These are phyloP conservation scores for Auricularia sp. DNA, from an alignment of 768 basidiomycete species.

Conservation along the genomic window DNA sequence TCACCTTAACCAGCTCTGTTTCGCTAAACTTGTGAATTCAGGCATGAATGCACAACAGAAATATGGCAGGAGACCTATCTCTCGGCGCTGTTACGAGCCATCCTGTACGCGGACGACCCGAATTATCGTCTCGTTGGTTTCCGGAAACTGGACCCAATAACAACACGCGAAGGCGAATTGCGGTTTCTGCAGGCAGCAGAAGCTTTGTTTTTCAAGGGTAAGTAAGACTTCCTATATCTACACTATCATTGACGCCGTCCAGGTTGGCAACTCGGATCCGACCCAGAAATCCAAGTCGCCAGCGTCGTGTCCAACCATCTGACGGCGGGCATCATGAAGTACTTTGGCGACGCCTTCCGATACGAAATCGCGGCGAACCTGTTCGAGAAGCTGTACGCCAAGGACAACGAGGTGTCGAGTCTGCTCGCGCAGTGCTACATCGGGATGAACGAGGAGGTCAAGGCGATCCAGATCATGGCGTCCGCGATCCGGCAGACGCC, in stretches of 20 bases:
- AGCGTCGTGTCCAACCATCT: conserved; percentile 94
- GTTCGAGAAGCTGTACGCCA: conserved; percentile 81
- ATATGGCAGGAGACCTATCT: conserved; percentile 98
- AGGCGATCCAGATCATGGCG: conserved; percentile 90
- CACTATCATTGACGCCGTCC: conserved; percentile 4
- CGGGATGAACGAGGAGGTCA: conserved; percentile 99
- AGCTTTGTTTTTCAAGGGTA: conserved; percentile 77
- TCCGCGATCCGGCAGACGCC: conserved; percentile 75
- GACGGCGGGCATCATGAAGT: conserved; percentile 90
- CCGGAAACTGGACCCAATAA: conserved; percentile 92
- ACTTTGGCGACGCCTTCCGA: conserved; percentile 87
- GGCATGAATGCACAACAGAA: conserved; percentile 82
- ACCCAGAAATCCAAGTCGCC: conserved; percentile 97
- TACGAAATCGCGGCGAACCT: conserved; percentile 83
- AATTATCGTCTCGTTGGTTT: conserved; percentile 87
- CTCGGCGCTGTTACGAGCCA: conserved; percentile 81
- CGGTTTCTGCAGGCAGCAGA: conserved; percentile 88
- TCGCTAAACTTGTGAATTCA: conserved; percentile 18
- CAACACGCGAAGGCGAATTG: conserved; percentile 76
- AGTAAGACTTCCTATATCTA: conserved; percentile 1
- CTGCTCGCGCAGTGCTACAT: conserved; percentile 84
- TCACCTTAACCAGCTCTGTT: conserved; percentile 2
- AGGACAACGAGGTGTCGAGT: conserved; percentile 83
- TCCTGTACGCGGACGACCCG: conserved; percentile 93
- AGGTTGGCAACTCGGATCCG: conserved; percentile 99